Evolutionary conservation across 2,329 filamentous ascomycete genomes (phyloP), one percentile per base, ranked within the genome.

Genomic region (Massarina eburnea): DNA sequence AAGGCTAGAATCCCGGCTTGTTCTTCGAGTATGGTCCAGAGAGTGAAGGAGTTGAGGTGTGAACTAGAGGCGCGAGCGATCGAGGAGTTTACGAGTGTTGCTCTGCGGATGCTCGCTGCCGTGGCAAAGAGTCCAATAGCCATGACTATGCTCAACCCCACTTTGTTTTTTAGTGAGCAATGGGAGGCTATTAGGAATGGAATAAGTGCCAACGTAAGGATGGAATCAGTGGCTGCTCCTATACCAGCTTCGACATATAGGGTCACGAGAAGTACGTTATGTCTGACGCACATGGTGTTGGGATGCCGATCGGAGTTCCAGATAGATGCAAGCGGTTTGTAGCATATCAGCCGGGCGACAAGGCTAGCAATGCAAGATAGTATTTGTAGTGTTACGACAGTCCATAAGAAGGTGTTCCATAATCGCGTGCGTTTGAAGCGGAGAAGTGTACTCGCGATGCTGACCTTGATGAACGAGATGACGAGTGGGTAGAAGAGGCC

Each of bases 1-100:
- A 58, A 56, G 3, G 55, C 59, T 17, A 64, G 55, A 3, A 64
- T 53, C 2, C 54, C 51, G 1, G 43, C 30, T 18, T 62, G 56
- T 26, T 54, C 49, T 39, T 65, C 61, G 15, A 64, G 41, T 3
- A 57, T 50, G 14, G 46, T 48, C 60, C 60, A 64, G 15, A 64
- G 45, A 0, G 48, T 51, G 6, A 62, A 46, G 10, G 45, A 37
- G 32, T 22, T 10, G 6, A 58, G 39, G 58, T 51, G 15, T 39
- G 51, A 33, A 51, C 34, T 29, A 27, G 59, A 55, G 4, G 30
- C 45, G 3, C 51, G 57, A 12, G 21, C 22, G 14, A 46, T 52
- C 35, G 52, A 60, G n/a, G 48, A 17, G 18, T 45, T 48, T 4
- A 57, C 47, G 2, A 54, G 45, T 5, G 51, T 53, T 3, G 53